These are phyloP conservation scores for Penicillium nucicola DNA, from an alignment of 495 filamentous ascomycete genomes.

Conservation along the genomic window DNA sequence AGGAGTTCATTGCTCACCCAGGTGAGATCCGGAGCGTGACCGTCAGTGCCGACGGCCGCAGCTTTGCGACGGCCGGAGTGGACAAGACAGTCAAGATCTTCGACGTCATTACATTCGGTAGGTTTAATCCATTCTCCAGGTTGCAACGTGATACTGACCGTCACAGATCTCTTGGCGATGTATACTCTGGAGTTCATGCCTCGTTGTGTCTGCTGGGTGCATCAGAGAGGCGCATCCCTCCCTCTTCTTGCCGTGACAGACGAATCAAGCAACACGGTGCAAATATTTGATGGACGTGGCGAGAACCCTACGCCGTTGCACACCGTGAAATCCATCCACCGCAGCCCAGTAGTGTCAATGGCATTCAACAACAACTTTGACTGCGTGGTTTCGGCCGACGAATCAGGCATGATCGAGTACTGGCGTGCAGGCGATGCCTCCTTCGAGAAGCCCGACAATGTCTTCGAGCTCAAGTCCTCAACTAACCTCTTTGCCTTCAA, in stretches of 20 bases:
- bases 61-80: conserved; percentile 82
- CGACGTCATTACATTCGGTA: conserved; percentile 89
- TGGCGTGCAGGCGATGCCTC: conserved; percentile 71
- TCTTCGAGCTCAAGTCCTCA: conserved; percentile 87
- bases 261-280: conserved; percentile 64
- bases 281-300: conserved; percentile 85
- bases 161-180: conserved; percentile 75
- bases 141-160: conserved; percentile 10
- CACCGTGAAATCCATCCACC: conserved; percentile 70
- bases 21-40: conserved; percentile 81
- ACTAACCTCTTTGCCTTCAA: conserved; percentile 97
- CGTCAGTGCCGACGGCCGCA: conserved; percentile 84
- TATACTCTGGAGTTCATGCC: conserved; percentile 71
- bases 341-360: conserved; percentile 74
- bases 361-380: conserved; percentile 86
- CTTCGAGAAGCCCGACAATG: conserved; percentile 88
- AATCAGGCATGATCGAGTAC: conserved; percentile 94
- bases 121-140: not conserved
- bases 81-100: conserved; percentile 95
- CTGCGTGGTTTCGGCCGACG: conserved; percentile 85
- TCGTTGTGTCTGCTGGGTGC: conserved; percentile 87
- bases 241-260: conserved; percentile 90
- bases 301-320: conserved; percentile 73
- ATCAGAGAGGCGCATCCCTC: conserved; percentile 79
- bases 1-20: conserved; percentile 89